A percentile compares a stretch with the other conserved stretches of the same genome.
These are phyloP conservation scores for Prosopis cineraria DNA, from an alignment of 306 rosid species.

Conservation along the genomic window DNA sequence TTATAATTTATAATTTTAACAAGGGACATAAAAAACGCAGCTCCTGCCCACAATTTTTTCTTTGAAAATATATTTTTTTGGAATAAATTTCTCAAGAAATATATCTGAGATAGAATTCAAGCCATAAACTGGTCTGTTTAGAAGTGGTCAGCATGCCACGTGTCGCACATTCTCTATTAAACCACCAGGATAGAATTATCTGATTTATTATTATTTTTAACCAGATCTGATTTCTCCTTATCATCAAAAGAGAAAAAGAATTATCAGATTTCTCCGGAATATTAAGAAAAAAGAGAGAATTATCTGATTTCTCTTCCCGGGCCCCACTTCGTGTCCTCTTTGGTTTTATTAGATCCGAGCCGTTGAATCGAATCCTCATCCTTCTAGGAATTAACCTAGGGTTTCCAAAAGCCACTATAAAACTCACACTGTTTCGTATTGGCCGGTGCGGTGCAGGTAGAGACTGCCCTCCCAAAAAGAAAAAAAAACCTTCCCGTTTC, in stretches of 20 bases:
- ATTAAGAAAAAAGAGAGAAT: neutral
- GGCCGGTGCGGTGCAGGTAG: slow-evolving; percentile 62
- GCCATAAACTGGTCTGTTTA: neutral
- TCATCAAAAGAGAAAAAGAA: too few species aligned
- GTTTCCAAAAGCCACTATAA: slow-evolving; percentile 43
- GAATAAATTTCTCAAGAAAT: neutral
- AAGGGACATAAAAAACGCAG: too few species aligned
- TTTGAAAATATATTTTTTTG: too few species aligned
- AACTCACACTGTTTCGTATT: slow-evolving; percentile 25
- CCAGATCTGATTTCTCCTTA: too few species aligned
- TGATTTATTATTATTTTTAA: too few species aligned
- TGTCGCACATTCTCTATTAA: neutral
- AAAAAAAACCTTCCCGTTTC: slow-evolving; percentile 14
- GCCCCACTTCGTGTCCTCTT: neutral
- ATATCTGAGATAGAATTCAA: neutral
- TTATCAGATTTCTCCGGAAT: too few species aligned
- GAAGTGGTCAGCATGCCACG: neutral
- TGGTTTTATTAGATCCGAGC: neutral
- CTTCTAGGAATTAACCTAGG: slow-evolving; percentile 39
- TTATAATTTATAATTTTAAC: too few species aligned
- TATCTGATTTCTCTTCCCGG: neutral
- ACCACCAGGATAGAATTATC: neutral
- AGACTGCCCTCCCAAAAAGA: slow-evolving; percentile 64
- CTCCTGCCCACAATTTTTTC: too few species aligned
- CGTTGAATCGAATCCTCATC: slow-evolving; percentile 1